Evolutionary conservation across 345 rosid genomes (phyloP), one percentile per base, ranked within the genome.

Genomic region (Odontarrhena argentea): DNA sequence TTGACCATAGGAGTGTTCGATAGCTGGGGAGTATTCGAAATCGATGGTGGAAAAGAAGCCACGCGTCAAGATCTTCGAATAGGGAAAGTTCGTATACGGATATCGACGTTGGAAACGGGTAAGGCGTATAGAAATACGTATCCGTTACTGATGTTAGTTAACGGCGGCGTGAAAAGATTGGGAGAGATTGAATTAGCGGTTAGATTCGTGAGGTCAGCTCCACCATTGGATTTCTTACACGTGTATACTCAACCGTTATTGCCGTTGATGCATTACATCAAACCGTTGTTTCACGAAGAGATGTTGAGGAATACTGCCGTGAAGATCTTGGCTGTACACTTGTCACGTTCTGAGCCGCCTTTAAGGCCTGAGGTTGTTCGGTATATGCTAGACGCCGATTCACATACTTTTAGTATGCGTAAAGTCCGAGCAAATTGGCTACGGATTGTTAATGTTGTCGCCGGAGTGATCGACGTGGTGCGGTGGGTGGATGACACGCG

Each of bases 401-500:
- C 84, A 2, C 89, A 86, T 12, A 51, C 78, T 0, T 92, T 87
- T 35, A 86, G 98, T 74, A 87, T 87, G 96, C 78, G 96, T 32
- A 86, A 82, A 55, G 89, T 89, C 18, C 82, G 92, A 11, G 96
- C 91, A 0, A 92, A 92, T 7, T 92, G 93, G 91, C 66, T 78
- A 1, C 72, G 98, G 61, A 86, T 92, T 55, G 75, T 92, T 32
- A 87, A 85, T 0, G 87, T 87, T 30, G 48, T 85, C 0, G 84
- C 89, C 0, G 70, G 91, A 4, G 43, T 84, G 70, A 62, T 84
- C 1, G 84, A 89, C 25, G 76, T 86, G 24, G 81, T 70, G 7
- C 86, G 96, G 53, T 92, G 96, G 98, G 72, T 89, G 8, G 96
- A 89, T 2, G 84, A 83, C 48, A 89, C 91, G 0, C 96, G 96